Evolutionary conservation across 2,329 filamentous ascomycete species (phyloP), one percentile per base, ranked within the genome.

Genomic region (Ophiostoma fasciatum): DNA sequence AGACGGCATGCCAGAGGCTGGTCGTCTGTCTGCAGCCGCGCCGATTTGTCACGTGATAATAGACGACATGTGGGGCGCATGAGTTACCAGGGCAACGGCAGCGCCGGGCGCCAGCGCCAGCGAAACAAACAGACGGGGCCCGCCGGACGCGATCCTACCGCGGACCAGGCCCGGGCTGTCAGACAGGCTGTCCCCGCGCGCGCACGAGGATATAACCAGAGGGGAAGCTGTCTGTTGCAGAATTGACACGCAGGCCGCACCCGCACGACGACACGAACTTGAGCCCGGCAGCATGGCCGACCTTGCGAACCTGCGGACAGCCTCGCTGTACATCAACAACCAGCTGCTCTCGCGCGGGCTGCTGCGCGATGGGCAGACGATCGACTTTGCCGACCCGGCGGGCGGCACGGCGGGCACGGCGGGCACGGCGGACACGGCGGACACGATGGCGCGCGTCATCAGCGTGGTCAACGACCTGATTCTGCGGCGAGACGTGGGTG

Each of bases 391-490:
- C 41, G 64, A 74, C 43, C 78, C 82, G 8, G 72, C 72, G 33
- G 65, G 73, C 43, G 73, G 72, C 36, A 65, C 72, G 43, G 68
- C 66, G 40, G 71, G 48, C 27, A 77, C 45, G 20, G 23, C 21
- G 21, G 33, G 5, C 5, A 4, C 13, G 71, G 77, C 70, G 50
- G 35, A 48, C 28, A 45, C 65, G 28, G 50, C 39, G 31, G 49
- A 49, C 23, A 45, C 66, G 25, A 88, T 90, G 76, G 79, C 81
- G 15, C 74, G 76, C 46, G 78, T 96, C 48, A 94, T 98, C 60
- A 82, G 88, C 52, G 69, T 98, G 18, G 75, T 98, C 33, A 94
- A 98, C 57, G 90, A 98, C 53, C 60, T 98, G 47, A 83, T 98
- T 40, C 56, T 94, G 41, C 74, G 87, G 46, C 74, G 87, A 63